phyloP scores from a whole-genome alignment of 495 filamentous ascomycete species.

The Coniosporium apollinis region DNA sequence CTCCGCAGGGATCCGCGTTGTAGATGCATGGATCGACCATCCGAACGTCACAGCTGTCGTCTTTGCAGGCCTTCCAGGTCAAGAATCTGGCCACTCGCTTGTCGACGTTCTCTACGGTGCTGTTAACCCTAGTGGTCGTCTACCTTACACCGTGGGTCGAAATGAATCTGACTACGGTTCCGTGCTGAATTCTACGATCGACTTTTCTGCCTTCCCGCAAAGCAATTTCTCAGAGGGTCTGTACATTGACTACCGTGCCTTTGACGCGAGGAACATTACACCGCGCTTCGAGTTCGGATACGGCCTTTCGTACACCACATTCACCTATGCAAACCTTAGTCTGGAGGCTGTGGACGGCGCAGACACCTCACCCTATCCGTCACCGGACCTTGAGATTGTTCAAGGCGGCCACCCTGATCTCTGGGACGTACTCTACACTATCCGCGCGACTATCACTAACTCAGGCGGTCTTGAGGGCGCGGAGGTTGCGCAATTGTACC shows the following conservation, averaged over 20 bases:
- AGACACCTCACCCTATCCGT: slow-evolving; percentile 19
- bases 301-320: slow-evolving; percentile 56
- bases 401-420: neutral
- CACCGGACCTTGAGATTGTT: slow-evolving; percentile 26
- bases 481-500: slow-evolving; percentile 69
- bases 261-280: slow-evolving; percentile 12
- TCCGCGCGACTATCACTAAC: slow-evolving; percentile 46
- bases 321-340: slow-evolving; percentile 46
- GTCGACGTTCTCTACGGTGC: slow-evolving; percentile 14
- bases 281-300: slow-evolving; percentile 41
- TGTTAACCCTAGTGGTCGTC: slow-evolving; percentile 9
- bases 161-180: slow-evolving; percentile 10
- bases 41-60: slow-evolving; percentile 24
- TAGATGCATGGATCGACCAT: slow-evolving; percentile 16
- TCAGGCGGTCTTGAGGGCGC: slow-evolving; percentile 46
- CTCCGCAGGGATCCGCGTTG: slow-evolving; percentile 12
- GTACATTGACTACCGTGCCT: slow-evolving; percentile 20
- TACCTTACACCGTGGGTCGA: slow-evolving; percentile 15
- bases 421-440: slow-evolving; percentile 6
- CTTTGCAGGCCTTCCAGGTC: slow-evolving; percentile 13
- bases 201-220: slow-evolving; percentile 27
- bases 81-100: slow-evolving; percentile 14
- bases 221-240: slow-evolving; percentile 17
- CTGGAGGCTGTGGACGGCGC: slow-evolving; percentile 28
- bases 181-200: slow-evolving; percentile 12